Base-by-base conservation (phyloP, 2,329 filamentous ascomycete genomes). In the Rasamsonia emersonii region DNA sequence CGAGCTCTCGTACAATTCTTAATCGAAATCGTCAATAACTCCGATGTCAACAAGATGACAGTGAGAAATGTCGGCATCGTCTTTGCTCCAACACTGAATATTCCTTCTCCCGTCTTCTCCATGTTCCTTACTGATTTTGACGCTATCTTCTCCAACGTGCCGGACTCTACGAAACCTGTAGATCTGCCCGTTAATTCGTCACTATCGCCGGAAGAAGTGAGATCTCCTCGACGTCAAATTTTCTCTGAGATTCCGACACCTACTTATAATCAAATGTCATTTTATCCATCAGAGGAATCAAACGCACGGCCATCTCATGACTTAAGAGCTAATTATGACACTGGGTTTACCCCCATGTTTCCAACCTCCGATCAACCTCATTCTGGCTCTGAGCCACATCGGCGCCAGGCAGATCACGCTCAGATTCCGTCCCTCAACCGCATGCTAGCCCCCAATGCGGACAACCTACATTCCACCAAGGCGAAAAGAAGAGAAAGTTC, bases 41-140 rank as follows among this genome's bases (percentile, higher is more conserved):
- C 86, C 5, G 79, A 84, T 46, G 68, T 82, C 40, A 98, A 98
- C 67, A 96, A 95, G 69, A 98, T 98, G 91, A 95, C 84, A 8
- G 84, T 95, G 32, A 79, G 89, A 44, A 98, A 98, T 51, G 85
- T 98, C 33, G 89, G 91, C 42, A 96, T 98, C 47, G 89, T 98
- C 35, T 98, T 98, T 58, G 93, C 91, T 10, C 91, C 91, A 1
- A 96, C 91, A 0, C 71, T 98, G 33, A 96, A 96, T 56, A 94
- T 98, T 25, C 89, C 91, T 0, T 86, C 86, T 0, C 88, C 89
- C 0, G 81, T 98, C 8, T 95, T 98, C 55, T 86, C 88, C 3
- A 73, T 93, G 57, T 91, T 98, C 58, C 70, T 98, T 36, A 88
- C 91, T 42, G 88, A 96, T 50, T 95, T 86, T 52, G 73, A 82